Evolutionary conservation across 805 yeast species (phyloP), one percentile per base, ranked within the genome.

Genomic region (Candida piceae): DNA sequence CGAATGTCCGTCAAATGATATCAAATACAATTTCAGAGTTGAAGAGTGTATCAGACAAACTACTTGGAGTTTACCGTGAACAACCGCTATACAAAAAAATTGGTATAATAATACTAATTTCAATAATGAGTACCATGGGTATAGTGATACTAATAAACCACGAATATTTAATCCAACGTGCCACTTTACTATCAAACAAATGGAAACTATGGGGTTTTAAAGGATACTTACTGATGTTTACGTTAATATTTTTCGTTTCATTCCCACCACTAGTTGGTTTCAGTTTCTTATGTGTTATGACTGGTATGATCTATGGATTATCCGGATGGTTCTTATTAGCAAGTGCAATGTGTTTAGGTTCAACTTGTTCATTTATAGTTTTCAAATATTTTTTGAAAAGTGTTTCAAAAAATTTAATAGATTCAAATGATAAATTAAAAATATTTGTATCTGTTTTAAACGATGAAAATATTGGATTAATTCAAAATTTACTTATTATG

Each of bases 241-340:
- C 59, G 4, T 56, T 80, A 31, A 60, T 88, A 4, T 73, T 81
- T 46, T 19, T 70, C 2, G 88, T 89, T 4, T 78, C 93, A 0
- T 89, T 90, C 65, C 97, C 98, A 2, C 98, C 97, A 1, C 45
- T 90, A 48, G 59, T 87, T 23, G 98, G 98, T 1, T 89, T 80
- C 61, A 72, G 90, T 4, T 69, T 80, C 16, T 58, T 84, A 15
- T 71, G 82, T 15, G 70, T 83, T 32, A 54, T 81, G 12, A 66
- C 78, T 4, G 98, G 97, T 2, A 77, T 87, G 74, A 72, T 82
- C 7, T 93, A 80, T 57, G 97, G 97, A 1, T 72, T 86, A 42
- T 69, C 79, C 30, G 97, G 96, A 0, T 93, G 95, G 93, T 68
- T 81, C 3, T 55, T 86, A 6, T 59, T 93, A 34, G 80, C 93